Conservation (phyloP, 179 eudicot species). For the Sideroxylon spinosum region DNA sequence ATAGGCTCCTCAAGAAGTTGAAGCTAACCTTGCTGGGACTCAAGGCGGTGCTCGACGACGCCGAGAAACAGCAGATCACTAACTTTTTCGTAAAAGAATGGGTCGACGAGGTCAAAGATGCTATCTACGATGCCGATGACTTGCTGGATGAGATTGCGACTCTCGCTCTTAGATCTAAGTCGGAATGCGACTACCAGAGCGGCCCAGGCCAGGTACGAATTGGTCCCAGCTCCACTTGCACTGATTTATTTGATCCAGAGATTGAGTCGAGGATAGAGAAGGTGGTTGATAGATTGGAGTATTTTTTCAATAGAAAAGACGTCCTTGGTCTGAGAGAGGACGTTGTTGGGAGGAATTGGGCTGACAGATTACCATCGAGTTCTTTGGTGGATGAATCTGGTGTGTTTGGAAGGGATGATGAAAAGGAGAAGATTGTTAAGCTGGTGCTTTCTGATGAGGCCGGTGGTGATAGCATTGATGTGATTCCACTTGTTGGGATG, state of each 20-base stretch:
- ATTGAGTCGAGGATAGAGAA: not conserved
- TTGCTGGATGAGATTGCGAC: not conserved
- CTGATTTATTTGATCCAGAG: not conserved
- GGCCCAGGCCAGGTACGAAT: too few species aligned
- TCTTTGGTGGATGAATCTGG: conserved; percentile 4
- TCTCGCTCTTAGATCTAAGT: not conserved
- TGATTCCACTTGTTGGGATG: too few species aligned
- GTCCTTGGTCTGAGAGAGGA: not conserved
- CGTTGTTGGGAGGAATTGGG: not conserved
- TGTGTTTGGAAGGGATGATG: conserved; percentile 6
- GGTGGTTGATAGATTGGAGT: not conserved
- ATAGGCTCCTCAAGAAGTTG: not conserved
- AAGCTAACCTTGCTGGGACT: not conserved
- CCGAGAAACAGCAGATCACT: too few species aligned
- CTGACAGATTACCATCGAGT: not conserved
- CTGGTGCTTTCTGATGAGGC: too few species aligned
- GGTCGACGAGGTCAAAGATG: not conserved
- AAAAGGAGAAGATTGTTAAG: not conserved
- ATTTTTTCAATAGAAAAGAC: not conserved
- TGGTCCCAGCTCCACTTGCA: not conserved
- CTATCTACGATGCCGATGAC: not conserved
- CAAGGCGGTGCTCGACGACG: not conserved
- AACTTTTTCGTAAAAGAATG: too few species aligned
- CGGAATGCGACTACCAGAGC: too few species aligned
- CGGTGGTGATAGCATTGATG: too few species aligned